Evolutionary conservation across 148 eudicot species (phyloP), one percentile per base, ranked within the genome.

Genomic region (Suaeda aralocaspica): DNA sequence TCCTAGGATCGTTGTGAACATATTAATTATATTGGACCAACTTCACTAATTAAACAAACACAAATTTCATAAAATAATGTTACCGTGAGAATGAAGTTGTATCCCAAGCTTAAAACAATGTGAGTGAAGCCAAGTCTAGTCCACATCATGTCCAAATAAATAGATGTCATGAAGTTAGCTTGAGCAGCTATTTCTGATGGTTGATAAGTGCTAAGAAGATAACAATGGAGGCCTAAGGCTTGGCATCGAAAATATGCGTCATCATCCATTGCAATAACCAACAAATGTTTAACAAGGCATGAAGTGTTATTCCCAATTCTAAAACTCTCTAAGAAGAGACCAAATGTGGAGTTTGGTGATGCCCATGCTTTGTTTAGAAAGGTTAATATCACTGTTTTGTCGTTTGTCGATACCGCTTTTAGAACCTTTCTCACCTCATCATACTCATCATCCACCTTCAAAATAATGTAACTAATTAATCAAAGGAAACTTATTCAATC

Each of bases 91-190:
- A 89, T 33, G 66, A 83, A 84, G 69, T 83, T 78, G 68, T 82
- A 86, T 18, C 94, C 90, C 50, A 79, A 44, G 64, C 74, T 52
- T 46, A 89, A 76, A 68, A 84, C 78, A 14, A 72, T 70, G 0
- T 59, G 80, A 52, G 81, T 79, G 34, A 88, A 72, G 18, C 68
- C 80, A 18, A 73, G 81, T 67, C 83, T 73, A 49, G 74, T 57
- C 88, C 90, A 86, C 74, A 82, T 69, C 71, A 88, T 77, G 28
- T 81, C 81, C 77, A 88, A 41, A 52, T 84, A 88, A 10, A 30
- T 80, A 0, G 73, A 34, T 25, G 41, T 73, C 93, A 86, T 81
- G 66, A 71, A 88, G 29, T 44, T 31, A 5, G 82, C 84, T 31
- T 76, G 77, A 72, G 21, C 28, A 53, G 66, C 69, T 10, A 63